Base-by-base conservation (phyloP, 1,284 basidiomycete species). In the Phellinidium pouzarii region DNA sequence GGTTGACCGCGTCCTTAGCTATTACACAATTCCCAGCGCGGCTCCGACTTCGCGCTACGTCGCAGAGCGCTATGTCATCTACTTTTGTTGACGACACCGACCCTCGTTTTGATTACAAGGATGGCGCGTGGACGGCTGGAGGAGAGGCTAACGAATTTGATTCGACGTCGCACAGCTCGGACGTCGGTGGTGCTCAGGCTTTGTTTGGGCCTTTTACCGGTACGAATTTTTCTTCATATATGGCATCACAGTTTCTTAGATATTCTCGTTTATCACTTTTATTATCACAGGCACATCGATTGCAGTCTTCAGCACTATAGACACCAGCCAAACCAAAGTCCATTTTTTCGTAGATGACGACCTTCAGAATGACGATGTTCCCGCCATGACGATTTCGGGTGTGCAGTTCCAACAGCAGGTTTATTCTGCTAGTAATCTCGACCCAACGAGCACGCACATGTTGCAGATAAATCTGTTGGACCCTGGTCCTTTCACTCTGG, bases 81-180 rank as follows among this genome's bases (percentile, higher is more conserved):
- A 47, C 23, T 19, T 14, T 7, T 7, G 54, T 57, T 11, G 55
- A 57, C 36, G 55, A 57, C 42, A 57, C 46, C 9, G 48, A 50
- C 27, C 25, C 55, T 41, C 55, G 42, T 17, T 53, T 57, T 41
- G 48, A 44, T 20, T 57, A 57, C 44, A 57, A 57, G 37, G 50
- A 56, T 31, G 26, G 29, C 27, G 20, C 31, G 34, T 57, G 55
- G 55, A 38, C 9, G 14, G 22, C 48, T 14, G 43, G 52, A 8
- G 55, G 55, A 14, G 31, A 50, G 37, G 22, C 41, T 14, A 52
- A 48, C 42, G 55, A 57, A 17, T 50, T 53, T 50, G 42, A 53
- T 17, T 23, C 19, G n/a, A 57, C 55, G 36, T 46, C 46, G n/a
- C 55, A 57, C 45, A 44, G 29, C 17, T 34, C 51, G 9, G 31